Conservation (phyloP, 305 asterid genomes). For the Fraxinus latifolia region DNA sequence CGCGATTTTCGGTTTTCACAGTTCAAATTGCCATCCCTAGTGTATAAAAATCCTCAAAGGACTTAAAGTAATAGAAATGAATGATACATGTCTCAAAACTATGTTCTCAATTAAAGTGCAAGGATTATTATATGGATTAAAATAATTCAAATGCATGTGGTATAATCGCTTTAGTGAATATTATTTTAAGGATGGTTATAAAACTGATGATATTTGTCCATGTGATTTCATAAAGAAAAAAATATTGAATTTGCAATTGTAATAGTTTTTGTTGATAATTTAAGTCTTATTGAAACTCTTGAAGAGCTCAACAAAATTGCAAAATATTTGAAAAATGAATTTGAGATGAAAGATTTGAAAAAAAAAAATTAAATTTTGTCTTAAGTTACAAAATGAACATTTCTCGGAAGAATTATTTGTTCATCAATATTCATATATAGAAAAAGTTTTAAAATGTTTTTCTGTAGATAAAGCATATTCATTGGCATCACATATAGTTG, state of each 20-base stretch:
- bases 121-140: too few species aligned
- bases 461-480: neutral
- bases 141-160: neutral
- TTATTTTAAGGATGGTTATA: neutral
- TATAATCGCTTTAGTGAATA: too few species aligned
- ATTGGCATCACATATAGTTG: neutral
- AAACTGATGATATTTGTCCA: neutral
- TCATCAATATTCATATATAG: neutral
- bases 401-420: too few species aligned
- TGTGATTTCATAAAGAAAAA: neutral
- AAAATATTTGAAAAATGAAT: too few species aligned
- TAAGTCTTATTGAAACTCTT: neutral
- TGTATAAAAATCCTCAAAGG: too few species aligned
- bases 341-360: neutral
- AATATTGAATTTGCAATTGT: neutral
- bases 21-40: too few species aligned
- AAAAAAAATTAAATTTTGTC: too few species aligned
- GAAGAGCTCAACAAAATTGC: too few species aligned
- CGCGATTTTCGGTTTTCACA: too few species aligned
- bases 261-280: too few species aligned
- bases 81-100: neutral
- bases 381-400: neutral
- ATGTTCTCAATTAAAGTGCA: too few species aligned
- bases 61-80: neutral
- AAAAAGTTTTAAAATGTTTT: too few species aligned